phyloP scores from a whole-genome alignment of 1,284 basidiomycete species.

The Lentinus polychrous region DNA sequence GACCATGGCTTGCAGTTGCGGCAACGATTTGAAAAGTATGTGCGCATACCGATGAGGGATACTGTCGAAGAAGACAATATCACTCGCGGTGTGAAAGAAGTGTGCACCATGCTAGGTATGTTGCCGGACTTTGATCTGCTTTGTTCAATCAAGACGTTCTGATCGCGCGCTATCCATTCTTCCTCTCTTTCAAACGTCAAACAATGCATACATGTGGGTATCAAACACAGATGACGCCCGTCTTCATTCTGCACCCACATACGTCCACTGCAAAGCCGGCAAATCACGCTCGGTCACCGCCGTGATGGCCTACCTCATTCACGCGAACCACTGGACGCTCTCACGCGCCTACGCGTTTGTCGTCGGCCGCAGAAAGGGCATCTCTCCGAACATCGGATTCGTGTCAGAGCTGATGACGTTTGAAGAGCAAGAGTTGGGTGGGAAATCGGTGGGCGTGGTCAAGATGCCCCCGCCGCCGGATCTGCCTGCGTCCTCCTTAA shows the following conservation, averaged over 20 bases:
- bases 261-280: conserved; percentile 96
- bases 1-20: conserved; percentile 66
- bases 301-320: conserved; percentile 95
- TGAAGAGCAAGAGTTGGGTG: conserved; percentile 84
- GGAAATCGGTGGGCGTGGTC: conserved; percentile 72
- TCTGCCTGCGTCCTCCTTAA: conserved; percentile 13
- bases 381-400: conserved; percentile 98
- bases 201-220: too few relatives aligned
- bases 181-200: not conserved
- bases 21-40: conserved; percentile 74
- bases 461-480: conserved; percentile 32
- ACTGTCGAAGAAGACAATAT: conserved; percentile 93
- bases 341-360: conserved; percentile 89
- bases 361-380: conserved; percentile 82
- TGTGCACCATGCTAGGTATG: conserved; percentile 82
- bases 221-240: conserved; percentile 84
- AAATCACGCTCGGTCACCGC: conserved; percentile 96
- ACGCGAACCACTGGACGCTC: conserved; percentile 93
- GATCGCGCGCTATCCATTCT: too few relatives aligned
- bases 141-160: too few relatives aligned
- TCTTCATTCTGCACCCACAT: conserved; percentile 81
- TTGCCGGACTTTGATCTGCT: not conserved
- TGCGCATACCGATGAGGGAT: conserved; percentile 88
- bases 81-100: conserved; percentile 74
- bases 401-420: conserved; percentile 96